phyloP scores from a whole-genome alignment of 2,329 filamentous ascomycete species.

The Exophiala aquamarina region DNA sequence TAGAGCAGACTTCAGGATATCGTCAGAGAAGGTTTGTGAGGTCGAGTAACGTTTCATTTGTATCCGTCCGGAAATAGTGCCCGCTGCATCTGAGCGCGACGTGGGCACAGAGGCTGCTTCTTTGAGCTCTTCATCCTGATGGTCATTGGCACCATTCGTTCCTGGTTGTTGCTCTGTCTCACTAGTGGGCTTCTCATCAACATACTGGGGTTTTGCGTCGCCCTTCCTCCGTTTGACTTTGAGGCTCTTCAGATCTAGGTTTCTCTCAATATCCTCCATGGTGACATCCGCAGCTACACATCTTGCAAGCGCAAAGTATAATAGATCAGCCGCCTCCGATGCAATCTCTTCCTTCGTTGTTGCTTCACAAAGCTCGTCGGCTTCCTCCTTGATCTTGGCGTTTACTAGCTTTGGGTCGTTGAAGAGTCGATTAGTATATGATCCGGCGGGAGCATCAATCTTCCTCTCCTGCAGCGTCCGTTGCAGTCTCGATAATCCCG shows the following conservation, averaged over 20 bases:
- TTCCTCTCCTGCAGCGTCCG: constrained; percentile 83
- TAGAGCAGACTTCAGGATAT: constrained; percentile 70
- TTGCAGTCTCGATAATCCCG: constrained; percentile 79
- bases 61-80: constrained; percentile 60
- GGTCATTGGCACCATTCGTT: constrained; percentile 17
- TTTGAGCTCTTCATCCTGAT: constrained; percentile 34
- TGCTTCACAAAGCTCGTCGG: constrained; percentile 89
- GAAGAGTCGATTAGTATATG: constrained; percentile 91
- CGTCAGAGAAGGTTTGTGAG: constrained; percentile 43
- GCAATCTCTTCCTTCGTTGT: constrained; percentile 79
- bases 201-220: constrained; percentile 92
- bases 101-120: constrained; percentile 54
- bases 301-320: constrained; percentile 94
- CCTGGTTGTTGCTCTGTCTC: constrained; percentile 36
- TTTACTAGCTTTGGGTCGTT: constrained; percentile 84
- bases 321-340: constrained; percentile 90
- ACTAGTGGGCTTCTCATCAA: constrained; percentile 58
- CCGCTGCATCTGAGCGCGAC: constrained; percentile 51
- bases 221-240: constrained; percentile 93
- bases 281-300: constrained; percentile 81
- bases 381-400: constrained; percentile 98
- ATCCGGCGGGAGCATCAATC: constrained; percentile 77
- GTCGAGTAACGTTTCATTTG: constrained; percentile 77
- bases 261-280: constrained; percentile 85
- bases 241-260: constrained; percentile 88